A percentile compares a stretch with the other conserved stretches of the same genome.
phyloP scores from a whole-genome alignment of 208 protist genomes.

The Spongospora subterranea region DNA sequence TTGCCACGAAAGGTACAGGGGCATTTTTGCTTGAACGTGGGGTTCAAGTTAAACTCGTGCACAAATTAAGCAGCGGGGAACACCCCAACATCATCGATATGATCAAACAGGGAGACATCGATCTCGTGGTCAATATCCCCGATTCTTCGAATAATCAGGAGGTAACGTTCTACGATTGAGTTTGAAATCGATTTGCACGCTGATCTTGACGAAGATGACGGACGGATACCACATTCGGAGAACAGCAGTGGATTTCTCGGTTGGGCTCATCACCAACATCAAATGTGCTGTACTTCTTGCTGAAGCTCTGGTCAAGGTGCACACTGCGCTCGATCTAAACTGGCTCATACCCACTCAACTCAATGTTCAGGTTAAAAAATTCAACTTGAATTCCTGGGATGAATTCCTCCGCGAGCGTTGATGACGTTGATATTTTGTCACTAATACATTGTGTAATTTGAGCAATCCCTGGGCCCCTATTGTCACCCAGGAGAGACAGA shows the following conservation, averaged over 20 bases:
- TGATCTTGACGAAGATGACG: constrained; percentile 19
- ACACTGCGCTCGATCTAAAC: not conserved
- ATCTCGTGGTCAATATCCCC: constrained; percentile 84
- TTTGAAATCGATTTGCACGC: not conserved
- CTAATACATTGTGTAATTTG: too few species aligned
- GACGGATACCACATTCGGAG: constrained; percentile 65
- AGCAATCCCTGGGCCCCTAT: too few species aligned
- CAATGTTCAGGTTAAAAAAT: not conserved
- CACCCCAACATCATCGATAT: constrained; percentile 55
- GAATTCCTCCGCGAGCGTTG: not conserved
- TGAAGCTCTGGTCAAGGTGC: not conserved
- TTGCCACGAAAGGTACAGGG: constrained; percentile 79
- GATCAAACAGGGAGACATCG: constrained; percentile 74
- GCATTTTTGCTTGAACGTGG: constrained; percentile 82
- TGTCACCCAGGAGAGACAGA: too few species aligned
- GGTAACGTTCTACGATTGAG: not conserved
- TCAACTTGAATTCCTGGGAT: not conserved
- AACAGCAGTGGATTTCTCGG: constrained; percentile 72
- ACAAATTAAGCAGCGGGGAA: not conserved
- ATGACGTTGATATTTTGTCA: too few species aligned
- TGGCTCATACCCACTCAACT: not conserved
- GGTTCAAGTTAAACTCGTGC: constrained; percentile 66
- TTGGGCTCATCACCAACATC: constrained; percentile 78
- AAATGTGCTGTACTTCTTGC: constrained; percentile 76
- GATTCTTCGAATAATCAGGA: constrained; percentile 61